A percentile compares a stretch with the other conserved stretches of the same genome.
Evolutionary conservation across 2,329 filamentous ascomycete genomes (phyloP).

Genomic region (Beauveria pseudobassiana): DNA sequence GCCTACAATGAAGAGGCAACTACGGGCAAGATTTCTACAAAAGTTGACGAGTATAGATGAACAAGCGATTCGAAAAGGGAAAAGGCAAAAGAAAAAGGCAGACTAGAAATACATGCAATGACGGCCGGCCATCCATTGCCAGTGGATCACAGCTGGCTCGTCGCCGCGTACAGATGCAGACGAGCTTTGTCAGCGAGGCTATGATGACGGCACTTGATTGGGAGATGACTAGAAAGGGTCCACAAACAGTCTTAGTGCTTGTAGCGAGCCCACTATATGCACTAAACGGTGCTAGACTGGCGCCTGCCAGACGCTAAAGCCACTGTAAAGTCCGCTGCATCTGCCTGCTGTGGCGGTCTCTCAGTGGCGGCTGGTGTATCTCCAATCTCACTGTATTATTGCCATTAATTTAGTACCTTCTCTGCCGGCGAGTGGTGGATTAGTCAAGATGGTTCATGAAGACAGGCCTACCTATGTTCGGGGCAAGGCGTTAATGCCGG

Average conservation of each 20-base stretch:
- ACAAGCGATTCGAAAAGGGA: background rate
- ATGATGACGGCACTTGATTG: background rate
- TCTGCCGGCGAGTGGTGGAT: too few relatives aligned
- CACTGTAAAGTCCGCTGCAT: background rate
- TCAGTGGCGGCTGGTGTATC: background rate
- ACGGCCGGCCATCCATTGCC: background rate
- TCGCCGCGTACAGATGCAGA: background rate
- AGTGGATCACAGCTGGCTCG: conserved; percentile 1
- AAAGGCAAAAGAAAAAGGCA: background rate
- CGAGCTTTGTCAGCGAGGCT: conserved; percentile 8
- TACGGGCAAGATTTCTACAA: background rate
- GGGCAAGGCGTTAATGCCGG: conserved; percentile 6
- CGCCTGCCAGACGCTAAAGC: background rate
- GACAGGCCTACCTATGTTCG: background rate
- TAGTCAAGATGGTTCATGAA: background rate
- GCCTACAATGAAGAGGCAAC: background rate
- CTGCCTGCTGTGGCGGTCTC: background rate
- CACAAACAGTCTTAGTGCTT: background rate
- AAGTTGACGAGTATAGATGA: background rate
- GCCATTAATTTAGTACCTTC: background rate
- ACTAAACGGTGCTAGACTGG: background rate
- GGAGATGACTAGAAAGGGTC: background rate
- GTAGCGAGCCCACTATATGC: background rate
- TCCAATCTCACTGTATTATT: background rate
- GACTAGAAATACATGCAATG: background rate